Conservation (phyloP, 2,329 filamentous ascomycete genomes). For the Fusarium clavum region DNA sequence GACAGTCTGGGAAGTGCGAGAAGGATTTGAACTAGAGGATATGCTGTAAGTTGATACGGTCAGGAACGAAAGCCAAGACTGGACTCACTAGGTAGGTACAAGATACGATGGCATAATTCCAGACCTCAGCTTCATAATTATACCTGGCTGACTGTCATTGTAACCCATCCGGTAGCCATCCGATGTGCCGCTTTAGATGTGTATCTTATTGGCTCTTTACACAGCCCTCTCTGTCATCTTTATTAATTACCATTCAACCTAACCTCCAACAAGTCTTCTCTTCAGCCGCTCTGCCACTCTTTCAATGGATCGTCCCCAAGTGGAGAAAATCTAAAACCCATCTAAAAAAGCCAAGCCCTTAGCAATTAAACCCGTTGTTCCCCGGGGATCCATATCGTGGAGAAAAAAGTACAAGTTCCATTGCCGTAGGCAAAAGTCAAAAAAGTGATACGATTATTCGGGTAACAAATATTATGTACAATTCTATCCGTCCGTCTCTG, state of each 20-base stretch:
- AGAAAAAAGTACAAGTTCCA: neutral
- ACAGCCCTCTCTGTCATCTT: too few species aligned
- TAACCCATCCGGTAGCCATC: neutral
- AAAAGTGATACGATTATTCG: neutral
- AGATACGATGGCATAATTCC: neutral
- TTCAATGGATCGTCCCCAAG: neutral
- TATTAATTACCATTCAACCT: too few species aligned
- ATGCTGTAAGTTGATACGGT: conserved; percentile 11
- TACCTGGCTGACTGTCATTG: neutral
- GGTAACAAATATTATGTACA: neutral
- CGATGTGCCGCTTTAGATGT: neutral
- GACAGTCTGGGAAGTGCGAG: neutral
- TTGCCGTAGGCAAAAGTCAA: neutral
- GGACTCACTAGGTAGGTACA: neutral
- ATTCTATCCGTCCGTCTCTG: too few species aligned
- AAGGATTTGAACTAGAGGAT: neutral
- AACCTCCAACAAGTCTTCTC: too few species aligned
- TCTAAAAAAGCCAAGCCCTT: conserved; percentile 20
- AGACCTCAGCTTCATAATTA: neutral
- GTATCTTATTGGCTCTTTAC: neutral
- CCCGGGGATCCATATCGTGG: conserved; percentile 25
- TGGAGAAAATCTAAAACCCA: conserved; percentile 1
- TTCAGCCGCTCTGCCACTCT: too few species aligned
- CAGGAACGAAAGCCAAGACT: conserved; percentile 12
- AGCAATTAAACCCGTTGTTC: conserved; percentile 21